Percentiles rank a stretch among this genome's conserved stretches.
Conservation (phyloP, 257 asterid species). For the Scutellaria galericulata region DNA sequence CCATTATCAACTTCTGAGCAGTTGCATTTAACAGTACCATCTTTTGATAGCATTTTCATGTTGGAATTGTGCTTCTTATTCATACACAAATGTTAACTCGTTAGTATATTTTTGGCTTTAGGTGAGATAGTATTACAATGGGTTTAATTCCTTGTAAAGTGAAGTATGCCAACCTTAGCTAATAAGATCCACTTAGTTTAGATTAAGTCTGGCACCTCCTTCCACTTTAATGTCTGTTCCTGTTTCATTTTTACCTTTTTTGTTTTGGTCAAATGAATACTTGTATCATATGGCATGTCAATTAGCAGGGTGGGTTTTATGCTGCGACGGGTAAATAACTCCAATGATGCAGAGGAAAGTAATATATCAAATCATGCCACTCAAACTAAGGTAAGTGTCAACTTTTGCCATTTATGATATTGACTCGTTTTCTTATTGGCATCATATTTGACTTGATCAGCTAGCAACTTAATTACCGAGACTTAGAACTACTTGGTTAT, state of each 20-base stretch:
- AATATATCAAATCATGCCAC: conserved; percentile 4
- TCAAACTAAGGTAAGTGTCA: conserved; percentile 31
- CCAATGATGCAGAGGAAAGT: conserved; percentile 31
- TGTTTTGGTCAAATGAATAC: conserved; percentile 6
- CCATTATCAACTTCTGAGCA: neutral
- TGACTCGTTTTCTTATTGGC: conserved; percentile 14
- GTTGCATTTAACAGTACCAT: neutral
- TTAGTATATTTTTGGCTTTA: neutral
- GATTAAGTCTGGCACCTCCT: neutral
- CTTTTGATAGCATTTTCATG: neutral
- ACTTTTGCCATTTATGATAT: conserved; percentile 10
- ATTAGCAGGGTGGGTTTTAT: conserved; percentile 37
- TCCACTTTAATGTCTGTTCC: neutral
- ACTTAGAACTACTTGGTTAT: conserved; percentile 1
- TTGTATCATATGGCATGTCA: conserved; percentile 11
- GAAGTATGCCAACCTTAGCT: neutral
- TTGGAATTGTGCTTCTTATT: neutral
- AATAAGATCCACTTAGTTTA: neutral
- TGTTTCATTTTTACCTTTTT: neutral
- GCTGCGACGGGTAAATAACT: conserved; percentile 36
- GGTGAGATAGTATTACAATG: conserved; percentile 3
- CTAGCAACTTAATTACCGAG: neutral
- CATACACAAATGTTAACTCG: neutral
- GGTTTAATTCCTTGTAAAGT: conserved; percentile 15
- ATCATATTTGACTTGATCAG: conserved; percentile 20